Evolutionary conservation across 31 red algal species (phyloP).

Genomic region (Odonthalia washingtoniensis): DNA sequence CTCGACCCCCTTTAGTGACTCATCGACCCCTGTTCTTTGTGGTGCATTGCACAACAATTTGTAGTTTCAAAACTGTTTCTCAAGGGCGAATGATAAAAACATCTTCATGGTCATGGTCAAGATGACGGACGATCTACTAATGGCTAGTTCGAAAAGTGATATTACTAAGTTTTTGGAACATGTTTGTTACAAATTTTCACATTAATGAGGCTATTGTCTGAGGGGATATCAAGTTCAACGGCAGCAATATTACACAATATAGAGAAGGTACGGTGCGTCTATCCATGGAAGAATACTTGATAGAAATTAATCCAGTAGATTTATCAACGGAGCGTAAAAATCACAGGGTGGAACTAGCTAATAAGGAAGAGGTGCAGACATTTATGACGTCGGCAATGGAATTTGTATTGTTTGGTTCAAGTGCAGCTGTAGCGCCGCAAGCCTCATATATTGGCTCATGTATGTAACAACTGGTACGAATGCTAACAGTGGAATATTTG

Average conservation of each 20-base stretch:
- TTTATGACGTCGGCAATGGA: no score
- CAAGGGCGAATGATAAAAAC: no score
- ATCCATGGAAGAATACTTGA: not conserved
- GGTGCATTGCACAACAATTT: no score
- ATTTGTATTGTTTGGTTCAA: not conserved
- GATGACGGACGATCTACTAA: conserved; percentile 8
- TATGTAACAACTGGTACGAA: not conserved
- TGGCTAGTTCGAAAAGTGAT: not conserved
- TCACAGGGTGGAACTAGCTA: not conserved
- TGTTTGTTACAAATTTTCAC: not conserved
- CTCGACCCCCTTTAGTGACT: no score
- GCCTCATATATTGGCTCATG: not conserved
- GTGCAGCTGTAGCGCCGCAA: not conserved
- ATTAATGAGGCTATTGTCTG: not conserved
- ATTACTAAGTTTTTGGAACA: not conserved
- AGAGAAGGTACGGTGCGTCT: not conserved
- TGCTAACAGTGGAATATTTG: not conserved
- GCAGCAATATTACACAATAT: not conserved
- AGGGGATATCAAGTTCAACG: not conserved
- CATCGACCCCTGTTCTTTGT: no score
- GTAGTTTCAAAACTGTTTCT: no score
- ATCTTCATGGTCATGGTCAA: not conserved
- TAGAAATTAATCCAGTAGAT: not conserved
- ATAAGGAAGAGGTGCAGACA: not conserved
- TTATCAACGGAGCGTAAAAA: not conserved